Base-by-base conservation (phyloP, 2,329 filamentous ascomycete genomes). In the Aspergillus sp. region DNA sequence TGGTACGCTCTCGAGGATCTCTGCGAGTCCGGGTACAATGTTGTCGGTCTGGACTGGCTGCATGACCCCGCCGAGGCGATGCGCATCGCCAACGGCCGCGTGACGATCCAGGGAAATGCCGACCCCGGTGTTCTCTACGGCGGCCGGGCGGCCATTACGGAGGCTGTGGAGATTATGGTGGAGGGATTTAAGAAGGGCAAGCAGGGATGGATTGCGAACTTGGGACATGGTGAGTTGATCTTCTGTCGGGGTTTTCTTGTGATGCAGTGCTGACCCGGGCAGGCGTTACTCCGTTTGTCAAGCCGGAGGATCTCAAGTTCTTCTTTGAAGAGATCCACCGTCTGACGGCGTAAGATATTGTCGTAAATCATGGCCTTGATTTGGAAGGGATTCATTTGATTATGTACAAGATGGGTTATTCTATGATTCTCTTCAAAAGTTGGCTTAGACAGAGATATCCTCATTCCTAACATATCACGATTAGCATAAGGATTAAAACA, bases 41-140 rank as follows among this genome's bases (percentile, higher is more conserved):
- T 97, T 34, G 88, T 99, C 52, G 91, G 94, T 4, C 79, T 99
- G 60, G 94, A 99, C 75, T 99, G 94, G 94, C 80, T 95, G 45
- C 89, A 97, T 64, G 91, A 94, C 64, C 89, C 94, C 10, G 87
- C 87, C 2, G 86, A 94, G 61, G 92, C 94, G 10, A 87, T 90
- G 64, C 86, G 85, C 67, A 84, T 91, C 60, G 89, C 93, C 64
- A 84, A 88, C 64, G 81, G 89, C 68, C 78, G 95, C 71, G 81
- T 91, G 44, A 88, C 91, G 0, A 79, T 99, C 56, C 94, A 99
- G 73, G 94, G 94, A 46, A 99, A 99, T 70, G 92, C 94, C 19
- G 94, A 99, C 68, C 94, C 94, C 0, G 94, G 94, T 34, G 84
- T 96, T 19, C 74, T 99, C 45, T 99, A 99, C 67, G 94, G 94